These are phyloP conservation scores for Daldinia vernicosa DNA, from an alignment of 495 filamentous ascomycete genomes.

Conservation along the genomic window DNA sequence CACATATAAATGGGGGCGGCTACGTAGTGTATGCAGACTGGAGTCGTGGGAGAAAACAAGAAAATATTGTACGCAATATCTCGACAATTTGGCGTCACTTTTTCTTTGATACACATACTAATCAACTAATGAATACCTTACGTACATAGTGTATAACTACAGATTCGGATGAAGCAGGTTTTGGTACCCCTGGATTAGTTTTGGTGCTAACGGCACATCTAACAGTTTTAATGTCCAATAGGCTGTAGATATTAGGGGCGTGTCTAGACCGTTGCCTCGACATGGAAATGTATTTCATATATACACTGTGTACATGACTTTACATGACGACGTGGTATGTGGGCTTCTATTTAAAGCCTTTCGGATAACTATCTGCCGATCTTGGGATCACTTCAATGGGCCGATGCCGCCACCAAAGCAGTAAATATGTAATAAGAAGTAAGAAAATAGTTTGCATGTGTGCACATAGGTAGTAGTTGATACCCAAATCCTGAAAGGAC, in stretches of 20 bases:
- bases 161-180: neutral
- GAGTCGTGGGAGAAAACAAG: neutral
- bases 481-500: neutral
- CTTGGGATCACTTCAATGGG: neutral
- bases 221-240: neutral
- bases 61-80: slow-evolving; percentile 13
- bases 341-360: neutral
- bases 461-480: neutral
- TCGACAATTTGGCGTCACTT: slow-evolving; percentile 16
- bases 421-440: no score
- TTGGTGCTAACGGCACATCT: neutral
- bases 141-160: neutral
- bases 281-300: neutral
- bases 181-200: neutral
- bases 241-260: neutral
- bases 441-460: no score
- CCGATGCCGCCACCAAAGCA: neutral
- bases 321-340: neutral
- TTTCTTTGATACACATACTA: neutral
- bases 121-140: neutral
- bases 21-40: neutral
- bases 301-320: neutral
- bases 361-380: neutral
- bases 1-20: neutral
- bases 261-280: neutral